These are phyloP conservation scores for Fagopyrum esculentum DNA, from an alignment of 148 eudicot species.

Conservation along the genomic window DNA sequence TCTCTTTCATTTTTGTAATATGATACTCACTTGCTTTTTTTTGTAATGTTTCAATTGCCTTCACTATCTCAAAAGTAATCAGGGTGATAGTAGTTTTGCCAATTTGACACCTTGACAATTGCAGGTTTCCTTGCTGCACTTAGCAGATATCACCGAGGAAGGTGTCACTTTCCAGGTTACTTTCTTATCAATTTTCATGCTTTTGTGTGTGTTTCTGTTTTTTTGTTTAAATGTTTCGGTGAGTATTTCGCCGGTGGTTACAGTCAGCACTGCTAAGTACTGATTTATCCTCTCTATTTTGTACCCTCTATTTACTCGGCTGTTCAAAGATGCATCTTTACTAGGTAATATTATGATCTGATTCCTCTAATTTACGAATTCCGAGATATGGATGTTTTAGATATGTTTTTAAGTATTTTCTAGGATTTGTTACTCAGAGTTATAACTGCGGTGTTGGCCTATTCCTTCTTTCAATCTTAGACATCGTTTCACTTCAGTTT, in stretches of 20 bases:
- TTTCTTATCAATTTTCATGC: not conserved
- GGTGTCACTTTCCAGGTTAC: slow-evolving; percentile 92
- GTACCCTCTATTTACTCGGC: not conserved
- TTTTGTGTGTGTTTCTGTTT: not conserved
- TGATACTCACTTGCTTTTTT: not conserved
- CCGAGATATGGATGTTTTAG: too few species aligned
- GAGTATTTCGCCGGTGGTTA: not conserved
- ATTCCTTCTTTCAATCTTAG: not conserved
- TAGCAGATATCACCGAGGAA: slow-evolving; percentile 86
- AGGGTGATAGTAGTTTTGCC: not conserved
- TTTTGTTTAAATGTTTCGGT: not conserved
- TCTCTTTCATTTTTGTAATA: not conserved
- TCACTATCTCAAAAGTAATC: not conserved
- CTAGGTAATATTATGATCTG: too few species aligned
- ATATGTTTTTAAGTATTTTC: not conserved
- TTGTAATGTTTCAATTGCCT: not conserved
- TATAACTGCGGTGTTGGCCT: not conserved
- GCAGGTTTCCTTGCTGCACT: slow-evolving; percentile 75
- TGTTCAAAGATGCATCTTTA: too few species aligned
- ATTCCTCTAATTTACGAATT: too few species aligned
- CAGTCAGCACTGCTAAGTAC: not conserved
- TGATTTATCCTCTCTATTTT: not conserved
- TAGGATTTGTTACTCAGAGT: not conserved
- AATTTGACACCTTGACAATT: slow-evolving; percentile 4
- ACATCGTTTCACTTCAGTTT: not conserved